Base-by-base conservation (phyloP, 2,329 filamentous ascomycete species). In the Trichophyton rubrum region DNA sequence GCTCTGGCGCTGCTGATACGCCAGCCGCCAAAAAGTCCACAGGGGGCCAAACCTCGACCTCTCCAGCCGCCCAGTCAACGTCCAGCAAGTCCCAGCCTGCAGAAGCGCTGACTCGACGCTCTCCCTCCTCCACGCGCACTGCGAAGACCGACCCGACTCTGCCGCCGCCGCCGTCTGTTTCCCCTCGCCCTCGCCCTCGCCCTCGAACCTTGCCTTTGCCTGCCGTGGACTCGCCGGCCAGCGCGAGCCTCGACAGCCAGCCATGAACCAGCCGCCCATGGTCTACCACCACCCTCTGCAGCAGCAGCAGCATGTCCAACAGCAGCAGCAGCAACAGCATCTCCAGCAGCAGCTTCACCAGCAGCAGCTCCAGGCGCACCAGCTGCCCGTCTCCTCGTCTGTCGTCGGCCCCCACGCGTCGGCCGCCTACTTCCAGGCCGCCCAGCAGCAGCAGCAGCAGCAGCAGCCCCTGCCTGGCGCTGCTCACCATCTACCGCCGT, bases 211-310 rank as follows among this genome's bases (percentile, higher is more conserved):
- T 38, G 11, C 33, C 11, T 15, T n/a, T 43, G n/a, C 13, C 13
- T n/a, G 40, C 40, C 40, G 33, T 38, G 33, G 33, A 38, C n/a
- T 43, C 13, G 40, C 40, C 13, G 40, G n/a, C n/a, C 40, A 24
- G 45, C 20, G 11, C 22, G 45, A 56, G 11, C 13, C 27, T 56
- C 11, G 17, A 33, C 27, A 9, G n/a, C 5, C 40, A n/a, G 41
- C 33, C 35, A 59, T 41, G 61, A 65, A 65, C 35, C 63, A 64
- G 49, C 62, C 62, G 41, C 62, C 62, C 40, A 59, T 58, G 15
- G 56, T 59, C 2, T 65, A 73, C 53, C 69, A 62, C 41, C 59
- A 59, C 51, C 60, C 60, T n/a, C 38, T 49, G 57, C 57, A 59
- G 35, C 58, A 60, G 13, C 61, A 55, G 27, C 49, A 35, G 11